Conservation (phyloP, 2,329 filamentous ascomycete genomes). For the Exophiala xenobiotica region DNA sequence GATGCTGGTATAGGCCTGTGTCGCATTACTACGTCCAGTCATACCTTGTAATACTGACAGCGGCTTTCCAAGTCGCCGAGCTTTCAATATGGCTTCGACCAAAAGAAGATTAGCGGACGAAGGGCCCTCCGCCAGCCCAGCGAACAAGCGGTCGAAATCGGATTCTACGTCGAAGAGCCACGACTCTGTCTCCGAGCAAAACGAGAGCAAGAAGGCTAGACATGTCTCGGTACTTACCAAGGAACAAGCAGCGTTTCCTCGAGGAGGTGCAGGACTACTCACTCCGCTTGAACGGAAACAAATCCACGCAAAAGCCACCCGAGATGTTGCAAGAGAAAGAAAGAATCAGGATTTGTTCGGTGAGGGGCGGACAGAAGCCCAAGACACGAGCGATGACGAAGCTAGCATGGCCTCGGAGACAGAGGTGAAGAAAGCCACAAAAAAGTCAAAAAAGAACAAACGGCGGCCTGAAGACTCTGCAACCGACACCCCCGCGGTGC, state of each 20-base stretch:
- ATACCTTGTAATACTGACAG: too few species aligned
- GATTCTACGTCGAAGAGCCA: constrained; percentile 5
- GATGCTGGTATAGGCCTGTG: too few species aligned
- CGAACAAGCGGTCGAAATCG: constrained; percentile 19
- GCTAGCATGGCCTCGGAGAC: constrained; percentile 41
- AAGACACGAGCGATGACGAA: constrained; percentile 33
- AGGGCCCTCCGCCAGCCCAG: constrained; percentile 4
- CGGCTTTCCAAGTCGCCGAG: background rate
- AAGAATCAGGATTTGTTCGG: constrained; percentile 38
- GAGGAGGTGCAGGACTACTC: constrained; percentile 85
- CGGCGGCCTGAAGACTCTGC: constrained; percentile 53
- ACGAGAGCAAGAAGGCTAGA: constrained; percentile 18
- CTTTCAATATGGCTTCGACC: constrained; percentile 22
- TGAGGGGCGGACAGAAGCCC: constrained; percentile 32
- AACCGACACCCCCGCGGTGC: constrained; percentile 42
- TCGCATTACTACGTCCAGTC: too few species aligned
- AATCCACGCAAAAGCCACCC: constrained; percentile 88
- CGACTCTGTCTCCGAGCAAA: constrained; percentile 4
- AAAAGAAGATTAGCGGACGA: constrained; percentile 25
- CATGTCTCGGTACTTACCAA: constrained; percentile 39
- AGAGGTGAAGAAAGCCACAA: constrained; percentile 26
- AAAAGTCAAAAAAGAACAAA: constrained; percentile 49
- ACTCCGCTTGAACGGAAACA: constrained; percentile 95
- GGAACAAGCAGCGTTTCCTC: constrained; percentile 86
- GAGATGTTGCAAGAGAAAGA: constrained; percentile 88